These are phyloP conservation scores for Teunomyces kruisii DNA, from an alignment of 805 yeast species.

Conservation along the genomic window DNA sequence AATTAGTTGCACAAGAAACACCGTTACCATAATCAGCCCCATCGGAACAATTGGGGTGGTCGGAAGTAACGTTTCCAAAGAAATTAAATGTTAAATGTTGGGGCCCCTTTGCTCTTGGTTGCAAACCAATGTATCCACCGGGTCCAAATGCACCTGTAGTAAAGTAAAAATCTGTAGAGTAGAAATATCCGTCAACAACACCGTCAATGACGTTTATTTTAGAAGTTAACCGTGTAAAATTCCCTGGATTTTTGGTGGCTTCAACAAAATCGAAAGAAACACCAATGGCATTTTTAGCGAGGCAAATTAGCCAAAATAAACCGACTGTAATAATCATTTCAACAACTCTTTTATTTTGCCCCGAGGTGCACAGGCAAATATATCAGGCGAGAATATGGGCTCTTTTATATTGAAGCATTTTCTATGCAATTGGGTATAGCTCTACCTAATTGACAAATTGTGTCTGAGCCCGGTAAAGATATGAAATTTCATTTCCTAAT, in stretches of 20 bases:
- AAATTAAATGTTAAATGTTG: slow-evolving; percentile 9
- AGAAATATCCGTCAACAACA: not conserved
- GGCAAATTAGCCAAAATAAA: too few species aligned
- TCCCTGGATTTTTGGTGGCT: not conserved
- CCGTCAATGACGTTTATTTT: not conserved
- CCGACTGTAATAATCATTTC: too few species aligned
- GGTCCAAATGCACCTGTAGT: not conserved
- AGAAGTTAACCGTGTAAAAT: not conserved
- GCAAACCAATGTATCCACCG: slow-evolving; percentile 5
- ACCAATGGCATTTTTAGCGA: too few species aligned
- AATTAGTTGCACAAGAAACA: slow-evolving; percentile 6
- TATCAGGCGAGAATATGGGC: too few species aligned
- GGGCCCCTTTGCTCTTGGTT: not conserved
- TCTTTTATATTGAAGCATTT: too few species aligned
- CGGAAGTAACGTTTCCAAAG: slow-evolving; percentile 3
- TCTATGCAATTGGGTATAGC: too few species aligned
- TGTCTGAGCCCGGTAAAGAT: too few species aligned
- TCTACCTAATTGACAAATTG: too few species aligned
- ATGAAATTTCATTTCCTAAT: too few species aligned
- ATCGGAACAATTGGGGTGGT: slow-evolving; percentile 5
- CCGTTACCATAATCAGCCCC: slow-evolving; percentile 11
- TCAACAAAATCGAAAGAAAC: too few species aligned
- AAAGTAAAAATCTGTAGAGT: not conserved
- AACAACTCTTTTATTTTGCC: too few species aligned
- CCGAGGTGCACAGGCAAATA: too few species aligned